Percentiles rank a stretch among this genome's conserved stretches.
Conservation (phyloP, 805 yeast genomes). For the Candida mattraensis region DNA sequence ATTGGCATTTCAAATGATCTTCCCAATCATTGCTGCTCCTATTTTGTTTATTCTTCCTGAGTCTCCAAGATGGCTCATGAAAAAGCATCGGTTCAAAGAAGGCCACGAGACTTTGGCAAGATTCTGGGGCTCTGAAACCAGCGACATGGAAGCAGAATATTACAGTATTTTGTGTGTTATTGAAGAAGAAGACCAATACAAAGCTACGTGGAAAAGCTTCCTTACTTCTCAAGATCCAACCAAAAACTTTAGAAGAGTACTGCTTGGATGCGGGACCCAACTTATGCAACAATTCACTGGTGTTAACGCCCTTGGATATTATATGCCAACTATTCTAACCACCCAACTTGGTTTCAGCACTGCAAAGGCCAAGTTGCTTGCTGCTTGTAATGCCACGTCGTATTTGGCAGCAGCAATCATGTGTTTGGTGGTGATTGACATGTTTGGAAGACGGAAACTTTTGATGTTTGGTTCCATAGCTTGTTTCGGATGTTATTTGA, state of each 20-base stretch:
- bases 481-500: conserved; percentile 45
- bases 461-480: conserved; percentile 45
- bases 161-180: conserved; percentile 18
- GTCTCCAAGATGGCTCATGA: conserved; percentile 45
- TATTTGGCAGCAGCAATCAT: conserved; percentile 59
- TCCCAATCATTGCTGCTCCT: conserved; percentile 19
- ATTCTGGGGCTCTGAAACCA: conserved; percentile 23
- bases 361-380: conserved; percentile 54
- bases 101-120: conserved; percentile 44
- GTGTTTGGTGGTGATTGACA: conserved; percentile 57
- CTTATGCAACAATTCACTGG: conserved; percentile 71
- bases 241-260: conserved; percentile 52
- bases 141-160: conserved; percentile 22
- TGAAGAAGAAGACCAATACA: conserved; percentile 35
- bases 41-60: conserved; percentile 34
- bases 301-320: conserved; percentile 67
- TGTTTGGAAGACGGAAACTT: conserved; percentile 61
- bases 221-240: conserved; percentile 41
- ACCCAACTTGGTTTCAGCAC: conserved; percentile 47
- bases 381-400: conserved; percentile 61
- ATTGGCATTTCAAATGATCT: conserved; percentile 34
- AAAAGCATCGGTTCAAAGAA: conserved; percentile 40
- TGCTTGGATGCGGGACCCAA: conserved; percentile 35
- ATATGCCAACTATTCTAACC: conserved; percentile 54
- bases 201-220: conserved; percentile 43